Base-by-base conservation (phyloP, 345 rosid species). In the Eucalyptus shirleyi region DNA sequence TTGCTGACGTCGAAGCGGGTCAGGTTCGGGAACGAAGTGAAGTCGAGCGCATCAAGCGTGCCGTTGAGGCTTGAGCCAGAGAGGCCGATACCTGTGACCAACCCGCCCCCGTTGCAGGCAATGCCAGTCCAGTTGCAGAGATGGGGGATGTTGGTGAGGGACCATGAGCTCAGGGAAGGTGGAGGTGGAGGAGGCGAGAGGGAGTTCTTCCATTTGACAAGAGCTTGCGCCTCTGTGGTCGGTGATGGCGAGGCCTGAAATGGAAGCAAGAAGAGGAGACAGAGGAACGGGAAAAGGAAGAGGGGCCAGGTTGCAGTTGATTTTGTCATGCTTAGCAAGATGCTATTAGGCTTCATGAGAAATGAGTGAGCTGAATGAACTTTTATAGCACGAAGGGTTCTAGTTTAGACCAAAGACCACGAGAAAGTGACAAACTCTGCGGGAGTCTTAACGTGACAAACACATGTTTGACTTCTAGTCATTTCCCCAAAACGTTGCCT, bases 221-320 rank as follows among this genome's bases (percentile, higher is more conserved):
- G 98, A 89, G 97, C 96, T 90, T 93, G 91, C 12, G 95, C 96
- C 91, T 96, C 95, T 17, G 91, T 85, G 89, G 88, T 90, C 80
- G 92, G 93, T 19, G 95, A 93, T 80, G 95, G 81, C 5, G 91
- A 88, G 86, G 82, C 50, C 89, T 90, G 88, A 72, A 23, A 56
- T 4, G 88, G 44, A 49, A 94, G 92, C 90, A 94, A 91, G 21
- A 89, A 88, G 34, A 87, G 85, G 9, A 65, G 62, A 12, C 56
- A 24, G 50, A 1, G 14, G 11, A 56, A 44, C 30, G 56, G n/a
- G 50, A 9, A n/a, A 37, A 32, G 83, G 59, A 6, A n/a, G 26
- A 56, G 62, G 11, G 62, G 30, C 6, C 12, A 5, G 30, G 12
- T 4, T 23, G 62, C 28, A 56, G 30, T 24, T 56, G 13, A 56